These are phyloP conservation scores for Mariannaea elegans DNA, from an alignment of 2,329 filamentous ascomycete genomes.

Conservation along the genomic window DNA sequence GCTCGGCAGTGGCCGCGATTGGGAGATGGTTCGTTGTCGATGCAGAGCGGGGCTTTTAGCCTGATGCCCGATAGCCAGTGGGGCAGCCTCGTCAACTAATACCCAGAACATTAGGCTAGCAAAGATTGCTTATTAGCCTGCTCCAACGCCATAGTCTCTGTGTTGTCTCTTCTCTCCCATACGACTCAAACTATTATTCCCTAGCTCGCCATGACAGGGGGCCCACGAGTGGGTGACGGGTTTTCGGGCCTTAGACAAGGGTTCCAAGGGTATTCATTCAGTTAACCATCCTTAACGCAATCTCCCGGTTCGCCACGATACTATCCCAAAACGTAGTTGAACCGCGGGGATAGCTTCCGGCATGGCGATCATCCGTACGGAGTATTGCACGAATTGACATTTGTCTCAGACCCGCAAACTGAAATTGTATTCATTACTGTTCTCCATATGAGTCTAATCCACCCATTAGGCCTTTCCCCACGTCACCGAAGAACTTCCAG, in stretches of 20 bases:
- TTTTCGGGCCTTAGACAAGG: conserved; percentile 9
- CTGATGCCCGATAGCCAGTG: conserved; percentile 12
- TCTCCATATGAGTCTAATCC: conserved; percentile 3
- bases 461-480: neutral
- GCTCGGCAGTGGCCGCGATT: conserved; percentile 20
- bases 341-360: conserved; percentile 25
- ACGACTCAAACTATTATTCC: neutral
- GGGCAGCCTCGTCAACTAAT: conserved; percentile 7
- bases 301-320: conserved; percentile 10
- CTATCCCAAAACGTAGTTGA: conserved; percentile 4
- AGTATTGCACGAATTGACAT: conserved; percentile 4
- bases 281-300: conserved; percentile 25
- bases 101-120: conserved; percentile 6
- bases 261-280: neutral
- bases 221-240: neutral
- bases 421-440: neutral
- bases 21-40: conserved; percentile 3
- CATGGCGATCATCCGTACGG: conserved; percentile 26
- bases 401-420: conserved; percentile 1
- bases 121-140: too few species aligned
- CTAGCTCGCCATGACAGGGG: neutral
- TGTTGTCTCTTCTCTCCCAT: neutral
- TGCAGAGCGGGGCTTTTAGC: conserved; percentile 16
- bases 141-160: too few species aligned
- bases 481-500: neutral